Evolutionary conservation across 805 yeast species (phyloP), one percentile per base, ranked within the genome.

Genomic region (Wickerhamomyces bovis): DNA sequence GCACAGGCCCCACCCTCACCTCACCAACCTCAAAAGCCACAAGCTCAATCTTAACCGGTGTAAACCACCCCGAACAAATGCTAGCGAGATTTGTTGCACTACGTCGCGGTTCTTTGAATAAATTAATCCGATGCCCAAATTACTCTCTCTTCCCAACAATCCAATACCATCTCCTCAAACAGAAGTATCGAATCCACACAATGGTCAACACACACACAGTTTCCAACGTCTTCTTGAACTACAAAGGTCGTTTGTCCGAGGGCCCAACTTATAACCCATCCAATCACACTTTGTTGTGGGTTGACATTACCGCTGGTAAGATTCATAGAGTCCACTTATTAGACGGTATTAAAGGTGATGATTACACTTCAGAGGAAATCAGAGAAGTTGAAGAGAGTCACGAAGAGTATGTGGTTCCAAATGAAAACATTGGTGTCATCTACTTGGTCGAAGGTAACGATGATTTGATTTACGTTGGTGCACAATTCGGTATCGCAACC

Each of bases 391-490:
- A 46, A 39, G 55, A 48, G 15, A 56, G 62, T 16, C 78, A 72
- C 52, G 68, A 73, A 47, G 63, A 67, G 15, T 58, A 77, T 43
- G 58, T 62, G 38, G 63, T 75, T 38, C 60, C 62, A 5, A 56
- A 64, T 10, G 74, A 72, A 33, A 68, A 78, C 6, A 68, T 86
- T 43, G 96, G 96, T 13, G 90, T 84, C 15, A 73, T 89, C 52
- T 86, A 81, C 16, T 75, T 88, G 28, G 80, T 94, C 1, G 58
- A 66, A 23, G 42, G 38, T 6, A 51, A 60, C 9, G 76, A 75
- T 33, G 73, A 78, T 53, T 66, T 70, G 2, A 68, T 85, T 16
- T 55, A 83, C 31, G 77, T 79, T 47, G 94, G 89, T 44, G 76
- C 78, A 42, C 77, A 78, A 56, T 66, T 68, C 39, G 96, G 96